Percentiles rank a stretch among this genome's conserved stretches.
These are phyloP conservation scores for Leishmania turanica DNA, from an alignment of 208 protist species.

Conservation along the genomic window DNA sequence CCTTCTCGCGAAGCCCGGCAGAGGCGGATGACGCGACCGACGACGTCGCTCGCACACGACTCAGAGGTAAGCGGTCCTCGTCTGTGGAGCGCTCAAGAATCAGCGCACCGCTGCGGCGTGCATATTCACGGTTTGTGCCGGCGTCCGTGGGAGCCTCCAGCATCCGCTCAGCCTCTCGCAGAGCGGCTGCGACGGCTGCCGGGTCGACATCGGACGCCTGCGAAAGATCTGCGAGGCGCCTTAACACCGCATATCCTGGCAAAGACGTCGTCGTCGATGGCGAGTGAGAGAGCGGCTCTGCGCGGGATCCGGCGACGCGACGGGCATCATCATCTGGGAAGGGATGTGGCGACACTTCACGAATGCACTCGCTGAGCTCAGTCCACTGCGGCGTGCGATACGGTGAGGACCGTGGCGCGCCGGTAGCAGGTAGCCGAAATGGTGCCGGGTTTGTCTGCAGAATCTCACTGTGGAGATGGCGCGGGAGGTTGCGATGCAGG, in stretches of 20 bases:
- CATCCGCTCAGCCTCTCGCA: conserved; percentile 27
- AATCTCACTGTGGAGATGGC: conserved; percentile 1
- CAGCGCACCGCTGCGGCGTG: neutral
- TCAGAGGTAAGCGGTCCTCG: neutral
- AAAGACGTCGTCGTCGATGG: neutral
- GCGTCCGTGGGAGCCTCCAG: neutral
- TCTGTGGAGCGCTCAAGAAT: neutral
- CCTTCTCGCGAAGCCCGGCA: neutral
- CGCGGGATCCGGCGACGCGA: neutral
- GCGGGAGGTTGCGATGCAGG: conserved; percentile 17
- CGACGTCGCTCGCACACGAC: neutral
- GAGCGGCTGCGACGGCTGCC: conserved; percentile 8
- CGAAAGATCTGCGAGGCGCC: conserved; percentile 24
- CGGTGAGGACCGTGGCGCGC: neutral
- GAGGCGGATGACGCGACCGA: neutral
- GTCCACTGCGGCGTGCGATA: conserved; percentile 28
- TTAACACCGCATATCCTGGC: conserved; percentile 1
- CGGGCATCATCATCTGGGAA: neutral
- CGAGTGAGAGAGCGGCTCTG: neutral
- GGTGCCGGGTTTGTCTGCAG: neutral
- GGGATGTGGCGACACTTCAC: conserved; percentile 13
- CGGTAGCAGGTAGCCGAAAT: conserved; percentile 3
- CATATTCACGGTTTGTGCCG: neutral
- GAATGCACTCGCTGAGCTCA: conserved; percentile 29
- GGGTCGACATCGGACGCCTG: conserved; percentile 14